These are phyloP conservation scores for Lathyrus aphaca DNA, from an alignment of 306 rosid species.

Conservation along the genomic window DNA sequence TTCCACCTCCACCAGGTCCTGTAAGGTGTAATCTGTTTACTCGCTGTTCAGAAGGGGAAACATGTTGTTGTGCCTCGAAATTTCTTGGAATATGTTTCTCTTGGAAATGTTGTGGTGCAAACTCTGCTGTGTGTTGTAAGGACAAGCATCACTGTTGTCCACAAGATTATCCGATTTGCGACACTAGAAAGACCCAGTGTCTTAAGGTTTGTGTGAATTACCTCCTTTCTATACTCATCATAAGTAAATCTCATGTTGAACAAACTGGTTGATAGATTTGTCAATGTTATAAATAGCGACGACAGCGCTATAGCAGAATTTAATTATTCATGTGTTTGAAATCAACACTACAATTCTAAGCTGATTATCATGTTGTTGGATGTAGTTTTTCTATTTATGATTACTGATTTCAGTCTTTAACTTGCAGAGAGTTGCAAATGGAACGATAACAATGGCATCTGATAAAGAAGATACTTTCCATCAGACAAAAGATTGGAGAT, in stretches of 20 bases:
- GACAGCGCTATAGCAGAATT: not conserved
- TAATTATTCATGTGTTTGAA: conserved; percentile 12
- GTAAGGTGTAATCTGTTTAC: conserved; percentile 57
- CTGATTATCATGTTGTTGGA: conserved; percentile 1
- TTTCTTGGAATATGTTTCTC: conserved; percentile 73
- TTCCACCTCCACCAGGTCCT: conserved; percentile 80
- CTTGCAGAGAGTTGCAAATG: conserved; percentile 56
- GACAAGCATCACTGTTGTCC: conserved; percentile 80
- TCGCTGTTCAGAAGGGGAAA: conserved; percentile 66
- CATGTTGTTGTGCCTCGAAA: conserved; percentile 73
- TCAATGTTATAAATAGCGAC: not conserved
- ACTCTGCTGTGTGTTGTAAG: conserved; percentile 76
- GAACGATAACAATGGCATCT: conserved; percentile 39
- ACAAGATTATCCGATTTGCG: conserved; percentile 73
- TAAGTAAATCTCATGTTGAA: conserved; percentile 10
- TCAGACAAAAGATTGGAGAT: conserved; percentile 47
- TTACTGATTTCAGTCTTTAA: conserved; percentile 15
- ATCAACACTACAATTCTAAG: conserved; percentile 17
- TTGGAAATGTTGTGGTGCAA: conserved; percentile 60
- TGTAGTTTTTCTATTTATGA: conserved; percentile 25
- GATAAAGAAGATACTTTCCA: conserved; percentile 38
- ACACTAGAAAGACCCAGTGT: conserved; percentile 49
- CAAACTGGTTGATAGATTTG: conserved; percentile 20
- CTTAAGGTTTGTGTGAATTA: conserved; percentile 63
- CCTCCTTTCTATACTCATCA: conserved; percentile 7